Conservation (phyloP, 2,329 filamentous ascomycete species). For the Nemania sp. region DNA sequence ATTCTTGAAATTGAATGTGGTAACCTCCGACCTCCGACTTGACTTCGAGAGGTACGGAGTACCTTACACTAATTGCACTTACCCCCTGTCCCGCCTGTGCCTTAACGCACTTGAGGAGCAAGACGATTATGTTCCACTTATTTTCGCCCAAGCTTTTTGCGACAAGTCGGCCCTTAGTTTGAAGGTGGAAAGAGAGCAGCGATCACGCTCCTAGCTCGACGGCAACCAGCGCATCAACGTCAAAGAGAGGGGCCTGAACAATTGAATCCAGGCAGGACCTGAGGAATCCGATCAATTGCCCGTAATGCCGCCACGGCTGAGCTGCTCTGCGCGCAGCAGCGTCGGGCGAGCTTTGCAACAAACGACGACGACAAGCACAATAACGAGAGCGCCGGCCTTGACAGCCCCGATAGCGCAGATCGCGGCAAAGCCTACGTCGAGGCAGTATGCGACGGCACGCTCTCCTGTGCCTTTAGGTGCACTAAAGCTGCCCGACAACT, state of each 20-base stretch:
- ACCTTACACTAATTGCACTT: too few species aligned
- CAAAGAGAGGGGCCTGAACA: constrained; percentile 3
- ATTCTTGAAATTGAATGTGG: background rate
- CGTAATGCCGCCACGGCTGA: constrained; percentile 35
- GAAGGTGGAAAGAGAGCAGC: background rate
- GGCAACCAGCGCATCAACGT: constrained; percentile 5
- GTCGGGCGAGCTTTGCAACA: constrained; percentile 29
- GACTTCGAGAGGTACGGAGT: too few species aligned
- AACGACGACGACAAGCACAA: constrained; percentile 24
- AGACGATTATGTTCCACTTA: constrained; percentile 19
- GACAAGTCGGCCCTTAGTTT: background rate
- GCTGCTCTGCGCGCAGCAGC: constrained; percentile 31
- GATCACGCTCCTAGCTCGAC: background rate
- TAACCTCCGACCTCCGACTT: constrained; percentile 18
- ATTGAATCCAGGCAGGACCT: background rate
- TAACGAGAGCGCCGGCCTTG: constrained; percentile 23
- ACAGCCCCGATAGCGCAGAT: constrained; percentile 18
- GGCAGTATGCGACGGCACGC: constrained; percentile 35
- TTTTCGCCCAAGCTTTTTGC: constrained; percentile 23
- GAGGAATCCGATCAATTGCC: background rate
- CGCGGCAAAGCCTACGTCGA: constrained; percentile 23
- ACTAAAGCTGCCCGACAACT: constrained; percentile 49
- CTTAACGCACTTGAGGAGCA: too few species aligned
- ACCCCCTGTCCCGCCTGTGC: too few species aligned
- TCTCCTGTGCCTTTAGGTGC: constrained; percentile 26